Conservation (phyloP, 495 filamentous ascomycete species). For the Lasiosphaeria miniovina region DNA sequence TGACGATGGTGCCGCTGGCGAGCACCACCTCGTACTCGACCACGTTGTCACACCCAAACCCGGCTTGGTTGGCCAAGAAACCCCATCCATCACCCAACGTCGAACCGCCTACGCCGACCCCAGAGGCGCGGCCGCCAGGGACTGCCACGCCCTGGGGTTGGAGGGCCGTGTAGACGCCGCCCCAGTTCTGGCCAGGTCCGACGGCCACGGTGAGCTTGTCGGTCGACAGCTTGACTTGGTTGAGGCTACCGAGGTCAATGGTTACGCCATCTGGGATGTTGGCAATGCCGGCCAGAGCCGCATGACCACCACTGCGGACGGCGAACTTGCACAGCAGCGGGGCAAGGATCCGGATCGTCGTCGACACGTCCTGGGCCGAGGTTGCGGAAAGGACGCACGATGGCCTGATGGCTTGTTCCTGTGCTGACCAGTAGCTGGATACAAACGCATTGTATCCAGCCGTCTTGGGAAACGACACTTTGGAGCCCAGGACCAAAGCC, state of each 20-base stretch:
- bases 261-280: background rate
- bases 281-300: background rate
- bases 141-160: background rate
- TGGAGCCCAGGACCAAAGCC: no score
- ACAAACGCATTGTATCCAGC: no score
- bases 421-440: no score
- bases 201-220: background rate
- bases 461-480: no score
- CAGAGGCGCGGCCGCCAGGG: background rate
- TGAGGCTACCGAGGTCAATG: background rate
- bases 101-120: background rate
- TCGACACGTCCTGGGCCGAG: no score
- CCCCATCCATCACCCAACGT: no score
- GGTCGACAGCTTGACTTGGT: background rate
- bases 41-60: slow-evolving; percentile 40
- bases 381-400: no score
- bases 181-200: background rate
- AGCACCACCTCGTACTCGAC: slow-evolving; percentile 43
- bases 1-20: slow-evolving; percentile 42
- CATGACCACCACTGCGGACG: background rate
- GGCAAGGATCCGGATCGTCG: no score
- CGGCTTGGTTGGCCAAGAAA: no score
- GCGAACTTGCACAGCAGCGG: slow-evolving; percentile 6
- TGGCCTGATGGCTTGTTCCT: no score
- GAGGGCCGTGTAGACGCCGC: background rate